Evolutionary conservation across 2,329 filamentous ascomycete species (phyloP), one percentile per base, ranked within the genome.

Genomic region (Xenoacremonium recifei): DNA sequence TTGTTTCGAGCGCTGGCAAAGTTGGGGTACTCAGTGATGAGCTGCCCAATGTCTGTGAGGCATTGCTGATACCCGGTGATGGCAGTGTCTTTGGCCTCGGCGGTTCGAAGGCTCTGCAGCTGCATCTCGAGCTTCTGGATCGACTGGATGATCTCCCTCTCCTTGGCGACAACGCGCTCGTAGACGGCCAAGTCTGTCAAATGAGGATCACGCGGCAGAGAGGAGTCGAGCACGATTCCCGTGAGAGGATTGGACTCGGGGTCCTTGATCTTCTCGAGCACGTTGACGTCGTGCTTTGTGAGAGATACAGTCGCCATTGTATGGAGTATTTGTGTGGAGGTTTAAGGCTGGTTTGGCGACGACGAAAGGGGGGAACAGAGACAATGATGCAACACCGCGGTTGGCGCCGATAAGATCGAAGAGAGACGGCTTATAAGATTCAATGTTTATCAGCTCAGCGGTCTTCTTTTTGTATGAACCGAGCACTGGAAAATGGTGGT

Each of bases 1-100:
- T 92, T 91, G 60, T 89, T 86, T 44, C 80, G 77, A 5, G 82
- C 84, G 49, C 84, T 87, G 17, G 86, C 85, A 62, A 91, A 91
- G 21, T 68, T 64, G 3, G 86, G 84, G 39, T 80, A 61, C 18
- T 76, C 64, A 3, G 68, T 56, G 30, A 89, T 77, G 21, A 89
- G 69, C 3, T 63, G 58, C 21, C 74, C 71, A 5, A 91, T 67
- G 5, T 68, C 63, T 9, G 62, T 59, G 15, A 82, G 61, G 39
- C 72, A 73, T 25, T 63, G 47, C 19, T 63, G 67, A 53, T 82
- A 84, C 29, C 67, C 68, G 2, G 64, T 55, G 21, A 71, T 54
- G 4, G 72, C 65, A 13, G 48, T 41, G 5, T 73, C 63, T n/a
- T 57, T 51, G 27, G 55, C 59, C 15, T 65, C 60, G n/a, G 53